These are phyloP conservation scores for Grosmannia penicillata DNA, from an alignment of 2,329 filamentous ascomycete genomes.

Conservation along the genomic window DNA sequence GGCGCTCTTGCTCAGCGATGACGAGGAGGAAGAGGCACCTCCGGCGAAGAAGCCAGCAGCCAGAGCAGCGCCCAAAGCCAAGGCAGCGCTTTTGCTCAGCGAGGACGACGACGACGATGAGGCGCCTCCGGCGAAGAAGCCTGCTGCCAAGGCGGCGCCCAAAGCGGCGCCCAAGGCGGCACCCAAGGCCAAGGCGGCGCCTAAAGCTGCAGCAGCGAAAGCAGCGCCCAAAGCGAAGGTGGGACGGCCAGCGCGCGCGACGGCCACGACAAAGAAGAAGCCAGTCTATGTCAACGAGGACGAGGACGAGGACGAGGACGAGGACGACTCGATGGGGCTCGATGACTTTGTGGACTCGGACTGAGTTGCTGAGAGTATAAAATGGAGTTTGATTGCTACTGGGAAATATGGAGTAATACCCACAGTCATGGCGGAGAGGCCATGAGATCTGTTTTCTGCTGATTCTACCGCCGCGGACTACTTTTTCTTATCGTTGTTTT, in stretches of 20 bases:
- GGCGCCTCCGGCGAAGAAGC: not conserved
- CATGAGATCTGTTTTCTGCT: no score
- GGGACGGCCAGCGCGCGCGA: slow-evolving; percentile 23
- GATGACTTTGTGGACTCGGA: slow-evolving; percentile 20
- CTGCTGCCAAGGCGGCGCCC: not conserved
- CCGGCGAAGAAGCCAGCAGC: slow-evolving; percentile 15
- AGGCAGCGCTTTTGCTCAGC: slow-evolving; percentile 21
- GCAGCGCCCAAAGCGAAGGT: slow-evolving; percentile 10
- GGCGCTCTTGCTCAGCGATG: slow-evolving; percentile 21
- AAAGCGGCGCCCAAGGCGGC: slow-evolving; percentile 14
- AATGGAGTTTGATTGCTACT: no score
- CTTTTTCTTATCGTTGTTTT: no score
- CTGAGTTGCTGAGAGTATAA: no score
- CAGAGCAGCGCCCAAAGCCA: not conserved
- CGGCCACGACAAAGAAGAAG: slow-evolving; percentile 25
- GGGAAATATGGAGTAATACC: no score
- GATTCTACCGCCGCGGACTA: no score
- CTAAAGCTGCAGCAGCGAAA: not conserved
- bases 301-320: slow-evolving; percentile 19
- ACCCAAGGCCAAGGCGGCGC: not conserved
- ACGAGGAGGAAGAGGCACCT: slow-evolving; percentile 12
- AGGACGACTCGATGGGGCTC: slow-evolving; percentile 12
- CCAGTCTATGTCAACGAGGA: slow-evolving; percentile 22
- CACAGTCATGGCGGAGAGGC: no score
- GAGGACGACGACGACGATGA: slow-evolving; percentile 14